Percentiles rank a stretch among this genome's conserved stretches.
Conservation (phyloP, 2,329 filamentous ascomycete species). For the Pseudogymnoascus sp. region DNA sequence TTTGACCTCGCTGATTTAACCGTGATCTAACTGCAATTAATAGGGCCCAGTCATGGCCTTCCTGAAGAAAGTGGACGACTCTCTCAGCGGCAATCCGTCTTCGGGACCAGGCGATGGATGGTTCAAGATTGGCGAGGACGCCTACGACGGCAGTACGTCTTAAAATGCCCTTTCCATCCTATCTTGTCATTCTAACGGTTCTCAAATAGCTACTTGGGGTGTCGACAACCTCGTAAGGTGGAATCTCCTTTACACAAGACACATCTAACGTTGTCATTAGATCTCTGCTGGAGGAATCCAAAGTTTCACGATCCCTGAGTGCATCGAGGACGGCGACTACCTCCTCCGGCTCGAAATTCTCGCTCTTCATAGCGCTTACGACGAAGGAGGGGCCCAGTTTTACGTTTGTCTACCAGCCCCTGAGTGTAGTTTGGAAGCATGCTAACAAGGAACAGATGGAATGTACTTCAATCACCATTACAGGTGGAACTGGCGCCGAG, state of each 20-base stretch:
- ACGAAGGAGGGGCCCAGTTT: slow-evolving; percentile 17
- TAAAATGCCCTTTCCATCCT: not conserved
- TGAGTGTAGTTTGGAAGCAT: slow-evolving; percentile 10
- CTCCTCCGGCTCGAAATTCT: slow-evolving; percentile 24
- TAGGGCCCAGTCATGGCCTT: slow-evolving; percentile 47
- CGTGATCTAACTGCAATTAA: slow-evolving; percentile 32
- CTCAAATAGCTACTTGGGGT: not conserved
- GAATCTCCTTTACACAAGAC: not conserved
- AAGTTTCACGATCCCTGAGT: slow-evolving; percentile 15
- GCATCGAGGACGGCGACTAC: slow-evolving; percentile 23
- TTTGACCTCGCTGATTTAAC: not conserved
- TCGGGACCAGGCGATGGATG: slow-evolving; percentile 29
- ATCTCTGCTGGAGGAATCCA: not conserved
- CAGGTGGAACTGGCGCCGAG: slow-evolving; percentile 19
- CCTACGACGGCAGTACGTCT: not conserved
- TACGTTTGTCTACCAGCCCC: slow-evolving; percentile 12
- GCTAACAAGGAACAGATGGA: slow-evolving; percentile 16
- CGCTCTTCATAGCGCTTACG: slow-evolving; percentile 18
- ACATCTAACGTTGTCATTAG: not conserved
- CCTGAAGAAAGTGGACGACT: slow-evolving; percentile 41
- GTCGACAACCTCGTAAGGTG: not conserved
- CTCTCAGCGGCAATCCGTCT: slow-evolving; percentile 35
- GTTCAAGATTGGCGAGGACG: slow-evolving; percentile 46
- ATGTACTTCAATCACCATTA: slow-evolving; percentile 23
- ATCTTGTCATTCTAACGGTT: not conserved